Base-by-base conservation (phyloP, 345 rosid genomes). In the Hypericum perforatum region DNA sequence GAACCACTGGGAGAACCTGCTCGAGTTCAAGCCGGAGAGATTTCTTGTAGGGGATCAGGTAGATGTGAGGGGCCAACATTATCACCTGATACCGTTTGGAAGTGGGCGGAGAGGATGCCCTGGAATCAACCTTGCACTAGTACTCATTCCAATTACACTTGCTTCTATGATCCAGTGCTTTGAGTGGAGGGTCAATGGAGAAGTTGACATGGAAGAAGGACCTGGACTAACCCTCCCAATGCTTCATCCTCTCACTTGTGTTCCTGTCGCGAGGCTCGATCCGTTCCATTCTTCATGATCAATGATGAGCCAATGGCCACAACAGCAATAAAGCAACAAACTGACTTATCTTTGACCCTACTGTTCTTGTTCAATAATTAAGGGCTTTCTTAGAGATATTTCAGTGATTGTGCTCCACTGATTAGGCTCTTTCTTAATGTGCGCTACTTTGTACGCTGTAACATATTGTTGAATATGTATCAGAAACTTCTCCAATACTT, bases 101-200 rank as follows among this genome's bases (percentile, higher is more conserved):
- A 66, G 60, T 16, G 80, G 77, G 8, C 63, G 77, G 60, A 47
- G 77, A 54, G 52, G 70, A 49, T 76, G 80, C 52, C 76, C 74
- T 9, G 80, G 76, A 37, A 70, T 74, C 15, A 71, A 76, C 14
- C 46, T 68, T 37, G 80, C 76, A 4, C 42, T 75, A 29, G 71
- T 52, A 5, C 41, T 75, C 6, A 65, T 75, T 13, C 72, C 66
- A 7, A 39, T 67, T 11, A 60, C 62, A 16, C 69, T 75, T 8
- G 76, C 60, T 37, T 60, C 72, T 8, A 22, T 71, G 67, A 61
- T 75, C 12, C 80, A 71, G 58, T 68, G 72, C 62, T 71, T 75
- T 58, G 74, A 71, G 11, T 71, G 72, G 80, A 57, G 53, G 39
- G 61, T 36, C 10, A 38, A 14, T 9, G 49, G 43, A 41, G 43